Conservation (phyloP, 148 eudicot genomes). For the Talinum fruticosum region DNA sequence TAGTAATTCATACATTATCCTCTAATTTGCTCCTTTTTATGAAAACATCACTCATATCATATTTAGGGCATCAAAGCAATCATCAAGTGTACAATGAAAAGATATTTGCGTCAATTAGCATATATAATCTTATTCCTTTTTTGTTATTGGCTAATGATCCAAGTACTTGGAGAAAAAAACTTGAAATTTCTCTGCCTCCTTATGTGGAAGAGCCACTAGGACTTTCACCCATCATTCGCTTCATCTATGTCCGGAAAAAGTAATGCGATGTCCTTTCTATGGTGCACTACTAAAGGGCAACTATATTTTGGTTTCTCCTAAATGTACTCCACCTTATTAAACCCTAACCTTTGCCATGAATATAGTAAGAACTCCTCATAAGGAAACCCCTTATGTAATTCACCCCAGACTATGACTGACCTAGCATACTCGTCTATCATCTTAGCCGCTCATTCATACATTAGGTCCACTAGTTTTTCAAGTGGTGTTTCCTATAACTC, state of each 20-base stretch:
- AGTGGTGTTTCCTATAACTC: slow-evolving; percentile 50
- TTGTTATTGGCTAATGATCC: not conserved
- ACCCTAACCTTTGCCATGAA: slow-evolving; percentile 93
- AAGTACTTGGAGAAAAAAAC: slow-evolving; percentile 42
- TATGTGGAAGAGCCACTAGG: slow-evolving; percentile 64
- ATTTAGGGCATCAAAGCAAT: no score
- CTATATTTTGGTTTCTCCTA: slow-evolving; percentile 88
- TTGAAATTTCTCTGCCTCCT: slow-evolving; percentile 63
- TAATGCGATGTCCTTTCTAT: slow-evolving; percentile 70
- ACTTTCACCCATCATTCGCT: slow-evolving; percentile 50
- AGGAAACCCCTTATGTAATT: slow-evolving; percentile 63
- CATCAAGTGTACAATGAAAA: no score
- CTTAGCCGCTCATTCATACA: slow-evolving; percentile 50
- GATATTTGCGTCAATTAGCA: no score
- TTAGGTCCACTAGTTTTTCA: slow-evolving; percentile 48
- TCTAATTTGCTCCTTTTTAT: no score
- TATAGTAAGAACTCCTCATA: slow-evolving; percentile 75
- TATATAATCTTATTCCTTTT: no score
- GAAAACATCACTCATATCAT: no score
- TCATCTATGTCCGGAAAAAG: slow-evolving; percentile 66
- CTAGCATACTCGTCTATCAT: slow-evolving; percentile 74
- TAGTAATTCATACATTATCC: no score
- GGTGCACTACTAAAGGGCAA: slow-evolving; percentile 75
- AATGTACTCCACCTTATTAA: slow-evolving; percentile 59
- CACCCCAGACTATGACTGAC: slow-evolving; percentile 82